Evolutionary conservation across 129 eudicot species (phyloP).

Genomic region (Erigeron canadensis): DNA sequence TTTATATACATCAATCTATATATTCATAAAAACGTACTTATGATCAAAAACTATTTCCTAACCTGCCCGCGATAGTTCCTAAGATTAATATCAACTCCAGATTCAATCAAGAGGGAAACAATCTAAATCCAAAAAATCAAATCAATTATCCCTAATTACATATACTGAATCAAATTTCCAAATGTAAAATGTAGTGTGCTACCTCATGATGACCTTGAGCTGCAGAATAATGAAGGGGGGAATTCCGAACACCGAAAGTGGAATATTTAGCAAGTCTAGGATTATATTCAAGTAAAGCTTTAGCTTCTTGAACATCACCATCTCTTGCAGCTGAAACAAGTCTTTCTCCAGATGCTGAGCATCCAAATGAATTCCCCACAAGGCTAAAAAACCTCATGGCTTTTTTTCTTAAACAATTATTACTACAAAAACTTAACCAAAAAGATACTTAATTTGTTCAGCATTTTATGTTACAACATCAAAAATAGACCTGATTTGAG

Average conservation of each 20-base stretch:
- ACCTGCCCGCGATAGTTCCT: conserved; percentile 98
- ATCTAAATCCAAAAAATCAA: conserved; percentile 47
- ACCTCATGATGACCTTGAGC: conserved; percentile 99
- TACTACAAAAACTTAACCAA: conserved; percentile 13
- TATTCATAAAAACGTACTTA: background rate
- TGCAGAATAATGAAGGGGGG: conserved; percentile 94
- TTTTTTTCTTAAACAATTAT: conserved; percentile 13
- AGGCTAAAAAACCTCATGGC: conserved; percentile 79
- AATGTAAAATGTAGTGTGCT: background rate
- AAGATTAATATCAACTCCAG: conserved; percentile 92
- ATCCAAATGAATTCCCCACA: conserved; percentile 89
- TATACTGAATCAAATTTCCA: background rate
- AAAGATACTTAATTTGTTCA: background rate
- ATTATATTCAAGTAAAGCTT: conserved; percentile 79
- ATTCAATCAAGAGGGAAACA: conserved; percentile 70
- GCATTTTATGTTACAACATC: conserved; percentile 16
- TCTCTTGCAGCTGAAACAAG: conserved; percentile 96
- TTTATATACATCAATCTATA: background rate
- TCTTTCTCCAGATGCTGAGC: conserved; percentile 95
- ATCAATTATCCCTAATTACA: background rate
- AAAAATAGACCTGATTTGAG: conserved; percentile 12
- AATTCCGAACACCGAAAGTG: conserved; percentile 88
- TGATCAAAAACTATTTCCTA: background rate
- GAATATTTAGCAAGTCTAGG: conserved; percentile 87
- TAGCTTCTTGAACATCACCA: conserved; percentile 96